A percentile compares a stretch with the other conserved stretches of the same genome.
These are phyloP conservation scores for Nigrospora sphaerica DNA, from an alignment of 2,329 filamentous ascomycete genomes.

Conservation along the genomic window DNA sequence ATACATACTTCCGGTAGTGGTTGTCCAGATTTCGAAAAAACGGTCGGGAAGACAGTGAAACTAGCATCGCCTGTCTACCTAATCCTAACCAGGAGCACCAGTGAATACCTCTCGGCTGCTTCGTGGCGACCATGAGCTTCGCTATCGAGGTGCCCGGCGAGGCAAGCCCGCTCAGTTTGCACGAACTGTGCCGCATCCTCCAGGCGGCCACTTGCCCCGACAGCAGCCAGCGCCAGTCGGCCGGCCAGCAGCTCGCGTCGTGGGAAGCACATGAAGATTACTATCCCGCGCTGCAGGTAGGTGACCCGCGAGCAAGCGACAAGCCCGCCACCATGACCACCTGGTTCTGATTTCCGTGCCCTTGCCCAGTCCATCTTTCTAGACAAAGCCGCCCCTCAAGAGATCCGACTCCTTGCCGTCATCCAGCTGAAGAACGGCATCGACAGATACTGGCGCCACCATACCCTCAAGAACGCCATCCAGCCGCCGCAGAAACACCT, in stretches of 20 bases:
- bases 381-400: slow-evolving; percentile 66
- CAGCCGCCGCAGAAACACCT: slow-evolving; percentile 67
- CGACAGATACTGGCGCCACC: slow-evolving; percentile 81
- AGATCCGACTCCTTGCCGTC: slow-evolving; percentile 81
- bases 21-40: no score
- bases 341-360: not conserved
- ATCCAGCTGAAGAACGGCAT: slow-evolving; percentile 97
- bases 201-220: slow-evolving; percentile 57
- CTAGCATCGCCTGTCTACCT: no score
- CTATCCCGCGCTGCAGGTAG: slow-evolving; percentile 62
- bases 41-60: no score
- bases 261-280: slow-evolving; percentile 65
- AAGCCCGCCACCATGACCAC: no score
- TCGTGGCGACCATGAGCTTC: slow-evolving; percentile 49
- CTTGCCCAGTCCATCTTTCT: slow-evolving; percentile 64
- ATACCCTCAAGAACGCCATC: slow-evolving; percentile 57
- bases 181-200: slow-evolving; percentile 58
- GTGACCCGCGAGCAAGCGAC: not conserved
- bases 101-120: not conserved
- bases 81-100: no score
- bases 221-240: slow-evolving; percentile 56
- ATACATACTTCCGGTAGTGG: no score
- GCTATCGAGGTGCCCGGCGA: slow-evolving; percentile 75
- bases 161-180: slow-evolving; percentile 61
- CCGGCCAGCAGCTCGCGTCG: slow-evolving; percentile 61